Evolutionary conservation across 2,329 filamentous ascomycete genomes (phyloP).

Genomic region (Geoglossum cookeanum): DNA sequence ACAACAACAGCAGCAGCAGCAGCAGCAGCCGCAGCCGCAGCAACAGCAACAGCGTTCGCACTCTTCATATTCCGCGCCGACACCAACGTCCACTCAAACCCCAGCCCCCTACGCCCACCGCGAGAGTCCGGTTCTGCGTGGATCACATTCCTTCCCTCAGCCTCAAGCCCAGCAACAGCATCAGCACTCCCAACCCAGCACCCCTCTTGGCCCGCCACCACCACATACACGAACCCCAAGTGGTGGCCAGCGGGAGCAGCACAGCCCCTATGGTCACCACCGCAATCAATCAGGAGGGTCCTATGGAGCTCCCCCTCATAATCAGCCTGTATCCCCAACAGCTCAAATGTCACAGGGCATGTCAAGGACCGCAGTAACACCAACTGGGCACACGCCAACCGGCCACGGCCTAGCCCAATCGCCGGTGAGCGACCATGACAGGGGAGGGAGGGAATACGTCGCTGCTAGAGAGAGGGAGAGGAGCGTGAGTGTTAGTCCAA

Average conservation of each 20-base stretch:
- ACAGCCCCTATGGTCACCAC: constrained; percentile 7
- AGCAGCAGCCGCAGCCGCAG: no score
- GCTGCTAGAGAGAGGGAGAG: constrained; percentile 45
- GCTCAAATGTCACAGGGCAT: constrained; percentile 1
- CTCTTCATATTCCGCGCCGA: constrained; percentile 38
- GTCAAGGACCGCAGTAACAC: background rate
- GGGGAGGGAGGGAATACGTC: constrained; percentile 27
- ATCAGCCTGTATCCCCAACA: constrained; percentile 4
- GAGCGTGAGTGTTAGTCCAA: constrained; percentile 61
- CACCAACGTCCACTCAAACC: constrained; percentile 22
- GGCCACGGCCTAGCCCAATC: background rate
- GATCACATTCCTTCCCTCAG: constrained; percentile 15
- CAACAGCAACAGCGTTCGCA: constrained; percentile 25
- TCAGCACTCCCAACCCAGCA: constrained; percentile 27
- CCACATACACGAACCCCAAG: constrained; percentile 9
- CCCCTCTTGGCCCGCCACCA: constrained; percentile 27
- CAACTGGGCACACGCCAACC: background rate
- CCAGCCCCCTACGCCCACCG: constrained; percentile 15
- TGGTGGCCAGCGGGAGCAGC: constrained; percentile 1
- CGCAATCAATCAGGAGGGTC: constrained; percentile 8
- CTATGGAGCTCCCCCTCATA: constrained; percentile 4
- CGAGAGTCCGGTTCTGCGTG: constrained; percentile 19
- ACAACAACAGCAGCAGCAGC: constrained; percentile 19
- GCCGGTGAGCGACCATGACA: background rate
- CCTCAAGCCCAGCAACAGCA: constrained; percentile 13